Conservation (phyloP, 345 rosid species). For the Aurinia saxatilis region DNA sequence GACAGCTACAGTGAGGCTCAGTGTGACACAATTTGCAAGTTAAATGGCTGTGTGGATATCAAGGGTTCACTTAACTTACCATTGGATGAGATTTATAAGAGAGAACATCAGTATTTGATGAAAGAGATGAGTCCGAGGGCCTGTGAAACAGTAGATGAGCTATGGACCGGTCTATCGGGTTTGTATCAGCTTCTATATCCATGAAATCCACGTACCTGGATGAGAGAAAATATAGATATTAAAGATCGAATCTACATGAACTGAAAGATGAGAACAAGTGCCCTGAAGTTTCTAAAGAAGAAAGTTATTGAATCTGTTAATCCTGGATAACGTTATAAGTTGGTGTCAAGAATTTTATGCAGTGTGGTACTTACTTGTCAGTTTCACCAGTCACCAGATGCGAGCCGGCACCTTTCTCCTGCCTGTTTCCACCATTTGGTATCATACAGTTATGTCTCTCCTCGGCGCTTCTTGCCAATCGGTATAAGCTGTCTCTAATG, state of each 20-base stretch:
- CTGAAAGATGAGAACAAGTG: neutral
- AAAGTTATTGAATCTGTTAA: too few relatives aligned
- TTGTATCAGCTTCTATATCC: conserved; percentile 82
- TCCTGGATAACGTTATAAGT: too few relatives aligned
- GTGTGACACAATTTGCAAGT: neutral
- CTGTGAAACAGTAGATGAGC: conserved; percentile 91
- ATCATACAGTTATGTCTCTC: conserved; percentile 53
- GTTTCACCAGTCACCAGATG: conserved; percentile 44
- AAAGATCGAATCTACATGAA: neutral
- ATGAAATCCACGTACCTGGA: conserved; percentile 56
- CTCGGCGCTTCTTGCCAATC: conserved; percentile 87
- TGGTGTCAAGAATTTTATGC: neutral
- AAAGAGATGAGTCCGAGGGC: conserved; percentile 51
- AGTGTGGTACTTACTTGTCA: conserved; percentile 44
- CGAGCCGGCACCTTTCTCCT: conserved; percentile 32
- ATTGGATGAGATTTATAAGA: conserved; percentile 37
- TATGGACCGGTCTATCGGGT: conserved; percentile 90
- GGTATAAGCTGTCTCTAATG: conserved; percentile 88
- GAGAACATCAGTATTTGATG: conserved; percentile 31
- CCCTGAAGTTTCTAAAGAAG: too few relatives aligned
- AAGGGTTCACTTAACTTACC: conserved; percentile 35
- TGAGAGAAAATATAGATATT: conserved; percentile 3
- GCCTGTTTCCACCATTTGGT: conserved; percentile 35
- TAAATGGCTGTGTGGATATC: neutral
- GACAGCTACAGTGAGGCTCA: conserved; percentile 2